Base-by-base conservation (phyloP, 148 eudicot species). In the Suaeda aralocaspica region DNA sequence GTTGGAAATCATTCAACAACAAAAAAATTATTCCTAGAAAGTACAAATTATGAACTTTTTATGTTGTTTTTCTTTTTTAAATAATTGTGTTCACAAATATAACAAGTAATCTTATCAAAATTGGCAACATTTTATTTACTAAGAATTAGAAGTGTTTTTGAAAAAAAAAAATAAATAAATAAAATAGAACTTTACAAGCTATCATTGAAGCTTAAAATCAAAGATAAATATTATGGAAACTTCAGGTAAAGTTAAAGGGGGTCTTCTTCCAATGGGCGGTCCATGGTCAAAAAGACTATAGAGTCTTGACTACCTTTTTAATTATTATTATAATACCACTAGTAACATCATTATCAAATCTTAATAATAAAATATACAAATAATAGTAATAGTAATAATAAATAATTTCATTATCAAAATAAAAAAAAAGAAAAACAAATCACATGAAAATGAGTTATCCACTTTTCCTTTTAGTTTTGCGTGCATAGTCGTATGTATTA, bases 201-300 rank as follows among this genome's bases (percentile, higher is more conserved):
- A 39, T 4, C 44, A 39, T 26, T 14, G 9, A 56, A 26, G 1
- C 0, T 26, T 14, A 8, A 25, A 56, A 25, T 10, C 18, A 28
- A 1, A 26, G 8, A 36, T 36, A 36, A 3, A n/a, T 36, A 3
- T 8, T 36, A 36, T 36, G 41, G 16, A 45, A 45, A 45, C 1
- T 45, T 18, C 12, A 2, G 46, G 15, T 14, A 44, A 18, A 18
- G 28, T 10, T n/a, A 68, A 50, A 60, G 31, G 19, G 31, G 14
- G 61, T 26, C 3, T 8, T 58, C 33, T 63, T 61, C 44, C 22
- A 22, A 65, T 71, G 67, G 79, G 70, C 79, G 79, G 79, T 65
- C 45, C 10, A 30, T 65, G 18, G 75, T 76, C 75, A 76, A 70
- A 9, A 61, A 63, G 64, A 36, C 34, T 26, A 24, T 33, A 9